Evolutionary conservation across 768 basidiomycete genomes (phyloP), one percentile per base, ranked within the genome.

Genomic region (Mycena chlorophos): DNA sequence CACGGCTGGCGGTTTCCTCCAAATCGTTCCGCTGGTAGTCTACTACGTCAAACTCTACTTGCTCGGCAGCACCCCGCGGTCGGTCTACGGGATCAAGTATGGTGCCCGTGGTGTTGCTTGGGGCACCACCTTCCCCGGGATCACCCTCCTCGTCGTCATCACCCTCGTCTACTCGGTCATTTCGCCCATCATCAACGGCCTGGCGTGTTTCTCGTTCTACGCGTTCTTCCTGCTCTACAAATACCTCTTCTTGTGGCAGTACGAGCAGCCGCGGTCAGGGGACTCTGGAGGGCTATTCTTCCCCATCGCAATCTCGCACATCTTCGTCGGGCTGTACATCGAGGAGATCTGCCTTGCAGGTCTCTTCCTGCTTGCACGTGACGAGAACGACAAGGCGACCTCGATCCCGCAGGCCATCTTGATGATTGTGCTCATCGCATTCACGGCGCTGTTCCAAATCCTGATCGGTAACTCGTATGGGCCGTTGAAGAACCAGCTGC

Each of bases 221-320:
- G 70, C 87, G 40, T 90, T 93, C 72, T 95, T 89, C 70, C 74
- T 85, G 56, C 71, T 92, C 30, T 93, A 90, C 81, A 92, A 91
- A 70, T 94, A 93, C 63, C 82, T 91, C 27, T 94, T 91, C 80
- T 75, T 91, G 51, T 94, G 84, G 77, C 85, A 83, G 57, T 83
- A 84, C 64, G 85, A 90, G 52, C 87, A 93, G 67, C 82, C 86
- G 3, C 67, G 79, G 0, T 71, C 79, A 3, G 75, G 75, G 48
- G 94, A 97, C 52, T 96, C 94, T 0, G 96, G 96, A 31, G 97
- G 97, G 0, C 68, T 91, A 47, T 98, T 97, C 78, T 98, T 94
- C 80, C 95, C 95, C 22, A 91, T 87, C 71, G 96, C 97, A 4
- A 83, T 98, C 25, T 86, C 91, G 47, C 97, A 98, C 66, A 66